A percentile compares a stretch with the other conserved stretches of the same genome.
These are phyloP conservation scores for Ceratocystis albifundus DNA, from an alignment of 2,329 filamentous ascomycete genomes.

Conservation along the genomic window DNA sequence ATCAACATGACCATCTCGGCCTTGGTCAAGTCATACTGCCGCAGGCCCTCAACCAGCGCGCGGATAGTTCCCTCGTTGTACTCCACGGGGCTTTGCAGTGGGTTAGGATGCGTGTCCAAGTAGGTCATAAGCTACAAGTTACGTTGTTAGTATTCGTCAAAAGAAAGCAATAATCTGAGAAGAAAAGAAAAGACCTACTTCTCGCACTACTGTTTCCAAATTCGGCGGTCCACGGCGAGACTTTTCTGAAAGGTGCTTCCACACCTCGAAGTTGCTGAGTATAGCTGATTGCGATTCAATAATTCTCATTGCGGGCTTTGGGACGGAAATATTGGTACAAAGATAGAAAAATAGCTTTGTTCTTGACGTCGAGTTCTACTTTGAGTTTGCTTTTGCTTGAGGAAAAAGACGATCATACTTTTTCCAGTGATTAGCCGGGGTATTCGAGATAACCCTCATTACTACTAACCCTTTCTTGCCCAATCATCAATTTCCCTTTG, in stretches of 20 bases:
- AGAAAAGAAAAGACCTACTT: conserved; percentile 38
- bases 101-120: conserved; percentile 43
- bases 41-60: conserved; percentile 44
- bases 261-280: conserved; percentile 63
- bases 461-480: no score
- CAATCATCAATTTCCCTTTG: no score
- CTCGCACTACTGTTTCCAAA: conserved; percentile 49
- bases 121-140: conserved; percentile 47
- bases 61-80: conserved; percentile 44
- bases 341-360: not conserved
- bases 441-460: no score
- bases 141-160: not conserved
- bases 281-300: conserved; percentile 58
- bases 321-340: not conserved
- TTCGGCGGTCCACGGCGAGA: conserved; percentile 45
- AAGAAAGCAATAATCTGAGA: not conserved
- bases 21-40: conserved; percentile 51
- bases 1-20: conserved; percentile 57
- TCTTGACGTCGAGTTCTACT: not conserved
- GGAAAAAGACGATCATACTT: no score
- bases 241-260: conserved; percentile 48
- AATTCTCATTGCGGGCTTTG: conserved; percentile 47
- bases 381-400: no score
- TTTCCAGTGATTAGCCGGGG: no score
- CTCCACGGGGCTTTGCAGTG: conserved; percentile 42